Conservation (phyloP, 2,329 filamentous ascomycete genomes). For the Penicillium sumatraense region DNA sequence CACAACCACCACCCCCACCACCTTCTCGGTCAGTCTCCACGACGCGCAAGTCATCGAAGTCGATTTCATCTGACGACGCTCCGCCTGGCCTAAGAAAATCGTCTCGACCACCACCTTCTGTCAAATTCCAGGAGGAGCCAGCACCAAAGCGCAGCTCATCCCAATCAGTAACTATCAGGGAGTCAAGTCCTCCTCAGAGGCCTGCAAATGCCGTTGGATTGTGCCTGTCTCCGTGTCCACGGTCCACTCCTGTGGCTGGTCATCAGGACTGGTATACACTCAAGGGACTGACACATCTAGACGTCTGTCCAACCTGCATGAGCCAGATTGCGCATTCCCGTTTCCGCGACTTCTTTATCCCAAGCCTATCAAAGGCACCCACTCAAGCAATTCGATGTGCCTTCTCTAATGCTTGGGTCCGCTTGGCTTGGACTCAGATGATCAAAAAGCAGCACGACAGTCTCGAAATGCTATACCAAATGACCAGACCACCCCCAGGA, state of each 20-base stretch:
- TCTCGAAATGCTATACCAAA: slow-evolving; percentile 69
- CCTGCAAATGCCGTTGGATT: slow-evolving; percentile 25
- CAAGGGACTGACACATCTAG: slow-evolving; percentile 70
- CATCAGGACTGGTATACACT: slow-evolving; percentile 82
- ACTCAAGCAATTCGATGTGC: slow-evolving; percentile 71
- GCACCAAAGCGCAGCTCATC: slow-evolving; percentile 2
- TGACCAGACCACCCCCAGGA: slow-evolving; percentile 66
- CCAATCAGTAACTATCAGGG: slow-evolving; percentile 2
- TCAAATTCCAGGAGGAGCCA: slow-evolving; percentile 17
- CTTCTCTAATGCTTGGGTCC: slow-evolving; percentile 81
- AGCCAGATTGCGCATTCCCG: slow-evolving; percentile 70
- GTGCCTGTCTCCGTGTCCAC: slow-evolving; percentile 69
- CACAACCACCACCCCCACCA: too few relatives aligned
- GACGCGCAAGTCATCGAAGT: slow-evolving; percentile 6
- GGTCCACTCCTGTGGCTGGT: slow-evolving; percentile 64
- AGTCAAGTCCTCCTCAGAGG: slow-evolving; percentile 13
- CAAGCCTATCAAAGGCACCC: slow-evolving; percentile 61
- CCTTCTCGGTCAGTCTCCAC: slow-evolving; percentile 5
- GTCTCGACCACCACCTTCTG: slow-evolving; percentile 10
- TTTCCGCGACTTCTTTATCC: slow-evolving; percentile 70
- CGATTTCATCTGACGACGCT: slow-evolving; percentile 13
- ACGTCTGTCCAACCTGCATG: slow-evolving; percentile 84
- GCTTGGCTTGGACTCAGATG: slow-evolving; percentile 81
- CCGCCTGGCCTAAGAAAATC: slow-evolving; percentile 4
- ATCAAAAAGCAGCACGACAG: slow-evolving; percentile 70